These are phyloP conservation scores for Russula olivacea DNA, from an alignment of 768 basidiomycete genomes.

Conservation along the genomic window DNA sequence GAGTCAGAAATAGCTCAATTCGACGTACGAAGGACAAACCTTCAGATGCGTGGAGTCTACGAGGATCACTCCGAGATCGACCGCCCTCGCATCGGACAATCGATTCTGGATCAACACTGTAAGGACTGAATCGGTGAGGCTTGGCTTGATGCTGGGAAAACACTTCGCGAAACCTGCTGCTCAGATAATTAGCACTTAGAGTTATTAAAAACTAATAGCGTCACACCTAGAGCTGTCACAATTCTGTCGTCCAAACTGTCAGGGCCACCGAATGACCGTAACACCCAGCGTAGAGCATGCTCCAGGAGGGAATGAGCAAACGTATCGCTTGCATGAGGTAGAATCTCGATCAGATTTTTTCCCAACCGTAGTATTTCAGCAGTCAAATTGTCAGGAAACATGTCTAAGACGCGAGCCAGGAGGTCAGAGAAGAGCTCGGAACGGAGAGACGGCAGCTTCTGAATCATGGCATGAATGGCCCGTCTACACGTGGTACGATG, in stretches of 20 bases:
- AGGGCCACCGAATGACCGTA: slow-evolving; percentile 13
- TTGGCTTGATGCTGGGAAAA: slow-evolving; percentile 33
- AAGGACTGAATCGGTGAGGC: slow-evolving; percentile 67
- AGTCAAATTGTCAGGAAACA: slow-evolving; percentile 7
- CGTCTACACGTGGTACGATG: slow-evolving; percentile 14
- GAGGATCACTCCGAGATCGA: slow-evolving; percentile 32
- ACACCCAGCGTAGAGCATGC: slow-evolving; percentile 3
- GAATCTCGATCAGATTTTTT: background rate
- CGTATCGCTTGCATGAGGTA: slow-evolving; percentile 10
- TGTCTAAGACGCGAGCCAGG: slow-evolving; percentile 7
- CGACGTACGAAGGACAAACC: slow-evolving; percentile 37
- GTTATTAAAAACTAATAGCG: background rate
- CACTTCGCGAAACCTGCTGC: slow-evolving; percentile 28
- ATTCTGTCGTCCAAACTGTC: background rate
- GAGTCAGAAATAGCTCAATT: background rate
- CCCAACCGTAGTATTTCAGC: slow-evolving; percentile 2
- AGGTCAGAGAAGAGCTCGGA: slow-evolving; percentile 12
- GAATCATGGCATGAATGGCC: slow-evolving; percentile 10
- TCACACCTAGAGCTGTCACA: slow-evolving; percentile 12
- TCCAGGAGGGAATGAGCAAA: slow-evolving; percentile 9
- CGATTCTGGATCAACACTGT: slow-evolving; percentile 55
- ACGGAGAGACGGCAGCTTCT: slow-evolving; percentile 7
- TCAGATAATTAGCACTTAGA: background rate
- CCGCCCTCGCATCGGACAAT: slow-evolving; percentile 36
- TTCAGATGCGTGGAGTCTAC: slow-evolving; percentile 42